Conservation (phyloP, 371 early-diverging fungal species). For the Apophysomyces sp. region DNA sequence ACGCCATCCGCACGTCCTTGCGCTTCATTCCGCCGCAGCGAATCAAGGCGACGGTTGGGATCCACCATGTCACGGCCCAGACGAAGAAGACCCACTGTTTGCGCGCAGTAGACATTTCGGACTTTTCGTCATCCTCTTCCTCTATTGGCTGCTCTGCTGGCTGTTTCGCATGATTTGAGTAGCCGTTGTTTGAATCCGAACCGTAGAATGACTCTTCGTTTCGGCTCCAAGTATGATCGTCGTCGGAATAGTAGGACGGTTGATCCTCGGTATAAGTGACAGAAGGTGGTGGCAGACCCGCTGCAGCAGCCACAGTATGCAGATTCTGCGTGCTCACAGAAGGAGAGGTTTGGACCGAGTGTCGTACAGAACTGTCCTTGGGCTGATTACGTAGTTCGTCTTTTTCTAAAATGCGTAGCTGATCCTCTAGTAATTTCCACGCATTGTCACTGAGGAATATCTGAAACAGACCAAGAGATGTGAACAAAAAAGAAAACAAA, state of each 20-base stretch:
- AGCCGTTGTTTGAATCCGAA: slow-evolving; percentile 23
- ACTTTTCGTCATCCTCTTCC: slow-evolving; percentile 28
- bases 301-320: slow-evolving; percentile 28
- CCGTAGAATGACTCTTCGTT: slow-evolving; percentile 16
- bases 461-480: slow-evolving; percentile 17
- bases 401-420: slow-evolving; percentile 50
- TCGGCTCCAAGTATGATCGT: slow-evolving; percentile 42
- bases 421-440: slow-evolving; percentile 75
- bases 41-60: slow-evolving; percentile 67
- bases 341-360: not conserved
- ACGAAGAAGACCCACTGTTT: slow-evolving; percentile 83
- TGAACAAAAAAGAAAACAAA: not conserved
- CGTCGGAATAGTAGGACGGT: slow-evolving; percentile 70
- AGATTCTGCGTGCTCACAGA: slow-evolving; percentile 17
- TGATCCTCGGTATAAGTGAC: slow-evolving; percentile 54
- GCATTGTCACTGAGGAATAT: slow-evolving; percentile 72
- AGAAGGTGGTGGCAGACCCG: slow-evolving; percentile 35
- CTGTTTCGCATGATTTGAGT: slow-evolving; percentile 1
- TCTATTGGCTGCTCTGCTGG: slow-evolving; percentile 34
- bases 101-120: slow-evolving; percentile 42
- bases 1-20: slow-evolving; percentile 87
- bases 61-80: slow-evolving; percentile 88
- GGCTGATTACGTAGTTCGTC: slow-evolving; percentile 36
- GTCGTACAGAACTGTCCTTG: not conserved
- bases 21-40: slow-evolving; percentile 78